A percentile compares a stretch with the other conserved stretches of the same genome.
These are phyloP conservation scores for Penium margaritaceum DNA, from an alignment of 139 green algal species.

Conservation along the genomic window DNA sequence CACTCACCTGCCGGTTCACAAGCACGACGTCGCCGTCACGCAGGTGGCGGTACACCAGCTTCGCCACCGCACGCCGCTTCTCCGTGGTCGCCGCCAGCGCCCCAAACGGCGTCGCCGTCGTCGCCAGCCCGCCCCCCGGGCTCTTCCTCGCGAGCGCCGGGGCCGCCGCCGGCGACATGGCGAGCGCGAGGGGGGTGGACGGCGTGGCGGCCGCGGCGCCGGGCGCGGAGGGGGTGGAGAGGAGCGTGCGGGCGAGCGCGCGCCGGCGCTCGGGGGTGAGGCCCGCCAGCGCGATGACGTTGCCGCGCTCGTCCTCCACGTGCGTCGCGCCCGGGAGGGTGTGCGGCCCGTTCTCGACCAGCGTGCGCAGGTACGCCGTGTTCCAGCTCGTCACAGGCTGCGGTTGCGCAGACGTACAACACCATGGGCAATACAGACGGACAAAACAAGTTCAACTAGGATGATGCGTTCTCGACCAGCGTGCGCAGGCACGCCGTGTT, in stretches of 20 bases:
- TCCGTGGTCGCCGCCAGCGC: no score
- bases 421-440: no score
- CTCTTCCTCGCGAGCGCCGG: no score
- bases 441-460: no score
- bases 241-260: slow-evolving; percentile 74
- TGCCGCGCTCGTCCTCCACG: slow-evolving; percentile 79
- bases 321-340: slow-evolving; percentile 77
- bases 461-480: slow-evolving; percentile 61
- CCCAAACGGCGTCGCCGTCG: no score
- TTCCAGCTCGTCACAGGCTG: slow-evolving; percentile 82
- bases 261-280: slow-evolving; percentile 54
- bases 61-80: slow-evolving; percentile 29
- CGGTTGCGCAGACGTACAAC: no score
- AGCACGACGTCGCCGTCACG: slow-evolving; percentile 89
- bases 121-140: no score
- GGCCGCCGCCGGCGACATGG: no score
- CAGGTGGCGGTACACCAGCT: slow-evolving; percentile 80
- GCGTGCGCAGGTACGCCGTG: slow-evolving; percentile 63
- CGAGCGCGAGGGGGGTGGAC: no score
- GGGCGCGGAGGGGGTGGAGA: slow-evolving; percentile 42
- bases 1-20: slow-evolving; percentile 81
- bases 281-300: slow-evolving; percentile 58
- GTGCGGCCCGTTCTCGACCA: slow-evolving; percentile 68
- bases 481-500: slow-evolving; percentile 75
- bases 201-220: no score